Evolutionary conservation across 495 filamentous ascomycete genomes (phyloP).

Genomic region (Echria macrotheca): DNA sequence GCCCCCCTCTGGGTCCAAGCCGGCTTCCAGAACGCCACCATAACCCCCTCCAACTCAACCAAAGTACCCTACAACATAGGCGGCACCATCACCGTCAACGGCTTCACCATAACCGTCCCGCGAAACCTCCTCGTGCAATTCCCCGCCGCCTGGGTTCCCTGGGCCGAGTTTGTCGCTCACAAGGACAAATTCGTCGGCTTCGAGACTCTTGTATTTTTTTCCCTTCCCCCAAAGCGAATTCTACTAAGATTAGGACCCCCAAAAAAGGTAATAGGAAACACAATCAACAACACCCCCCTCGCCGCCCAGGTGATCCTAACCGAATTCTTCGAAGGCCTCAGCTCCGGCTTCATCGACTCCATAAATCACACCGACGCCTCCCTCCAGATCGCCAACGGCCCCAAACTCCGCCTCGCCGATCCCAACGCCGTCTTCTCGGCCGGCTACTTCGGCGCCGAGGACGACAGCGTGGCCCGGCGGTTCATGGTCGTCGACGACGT

Average conservation of each 20-base stretch:
- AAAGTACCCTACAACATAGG: conserved; percentile 26
- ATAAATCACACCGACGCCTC: conserved; percentile 19
- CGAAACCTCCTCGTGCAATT: conserved; percentile 34
- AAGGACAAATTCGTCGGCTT: conserved; percentile 5
- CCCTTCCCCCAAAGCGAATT: too few relatives aligned
- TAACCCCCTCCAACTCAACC: too few relatives aligned
- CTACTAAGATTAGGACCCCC: too few relatives aligned
- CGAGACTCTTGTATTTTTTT: neutral
- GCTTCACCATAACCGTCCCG: conserved; percentile 30
- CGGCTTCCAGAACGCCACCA: conserved; percentile 6
- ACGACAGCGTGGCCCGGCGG: too few relatives aligned
- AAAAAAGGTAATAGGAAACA: conserved; percentile 31
- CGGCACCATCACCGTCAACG: conserved; percentile 28
- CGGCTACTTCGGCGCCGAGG: conserved; percentile 15
- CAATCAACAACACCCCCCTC: conserved; percentile 23
- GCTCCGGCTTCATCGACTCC: conserved; percentile 27
- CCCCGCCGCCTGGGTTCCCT: conserved; percentile 29
- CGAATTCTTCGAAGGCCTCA: conserved; percentile 23
- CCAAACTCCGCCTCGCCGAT: conserved; percentile 31
- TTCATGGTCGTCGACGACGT: conserved; percentile 34
- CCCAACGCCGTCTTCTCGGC: conserved; percentile 28
- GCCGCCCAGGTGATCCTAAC: conserved; percentile 28
- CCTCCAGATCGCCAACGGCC: conserved; percentile 27
- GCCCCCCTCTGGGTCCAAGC: conserved; percentile 5
- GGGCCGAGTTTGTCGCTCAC: conserved; percentile 20